Conservation (phyloP, 1,139 yeast species). For the Nakaseomyces delphensis region DNA sequence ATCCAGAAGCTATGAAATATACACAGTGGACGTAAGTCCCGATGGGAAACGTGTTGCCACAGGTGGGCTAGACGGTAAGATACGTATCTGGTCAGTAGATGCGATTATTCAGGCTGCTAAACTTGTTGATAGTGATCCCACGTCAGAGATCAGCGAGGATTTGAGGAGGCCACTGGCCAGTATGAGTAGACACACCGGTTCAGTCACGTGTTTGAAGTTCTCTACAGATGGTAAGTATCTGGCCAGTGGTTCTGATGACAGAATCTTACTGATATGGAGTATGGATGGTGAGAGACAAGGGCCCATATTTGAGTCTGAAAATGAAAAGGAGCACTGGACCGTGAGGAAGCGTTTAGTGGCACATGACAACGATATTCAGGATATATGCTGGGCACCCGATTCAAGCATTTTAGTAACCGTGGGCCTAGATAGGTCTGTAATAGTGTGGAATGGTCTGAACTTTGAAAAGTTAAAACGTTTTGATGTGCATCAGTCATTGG, state of each 20-base stretch:
- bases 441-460: constrained; percentile 89
- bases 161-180: constrained; percentile 55
- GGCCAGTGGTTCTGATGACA: constrained; percentile 94
- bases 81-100: constrained; percentile 78
- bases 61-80: constrained; percentile 93
- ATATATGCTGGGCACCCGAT: constrained; percentile 97
- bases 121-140: constrained; percentile 11
- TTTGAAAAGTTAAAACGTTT: constrained; percentile 83
- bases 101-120: constrained; percentile 39
- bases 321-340: constrained; percentile 85
- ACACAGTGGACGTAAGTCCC: constrained; percentile 69
- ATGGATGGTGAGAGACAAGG: constrained; percentile 61
- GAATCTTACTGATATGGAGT: constrained; percentile 87
- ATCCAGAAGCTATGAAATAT: constrained; percentile 71
- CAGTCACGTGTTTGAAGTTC: constrained; percentile 85
- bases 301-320: constrained; percentile 45
- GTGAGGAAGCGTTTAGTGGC: constrained; percentile 87
- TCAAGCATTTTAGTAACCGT: constrained; percentile 83
- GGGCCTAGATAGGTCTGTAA: constrained; percentile 83
- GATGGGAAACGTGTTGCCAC: constrained; percentile 84
- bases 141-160: constrained; percentile 29
- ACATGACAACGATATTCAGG: constrained; percentile 95
- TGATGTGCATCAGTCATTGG: constrained; percentile 91
- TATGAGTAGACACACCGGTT: constrained; percentile 84
- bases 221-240: constrained; percentile 85